phyloP scores from a whole-genome alignment of 345 rosid genomes.

The Erysimum cheiranthoides region DNA sequence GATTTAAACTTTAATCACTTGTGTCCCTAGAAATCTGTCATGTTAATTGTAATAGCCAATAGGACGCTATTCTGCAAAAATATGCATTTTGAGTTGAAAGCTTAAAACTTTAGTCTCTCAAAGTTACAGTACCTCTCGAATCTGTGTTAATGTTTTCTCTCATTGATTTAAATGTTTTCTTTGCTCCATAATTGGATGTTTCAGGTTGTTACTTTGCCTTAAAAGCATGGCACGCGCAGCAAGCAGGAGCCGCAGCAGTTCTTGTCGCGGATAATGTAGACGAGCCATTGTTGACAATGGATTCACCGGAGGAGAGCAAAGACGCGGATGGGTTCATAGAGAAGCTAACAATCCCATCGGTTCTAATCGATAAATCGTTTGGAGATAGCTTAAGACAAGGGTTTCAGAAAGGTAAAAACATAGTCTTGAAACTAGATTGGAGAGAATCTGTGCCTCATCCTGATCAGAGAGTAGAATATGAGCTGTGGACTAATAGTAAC shows the following conservation, averaged over 20 bases:
- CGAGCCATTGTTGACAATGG: constrained; percentile 91
- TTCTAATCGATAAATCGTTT: constrained; percentile 69
- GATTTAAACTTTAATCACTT: constrained; percentile 17
- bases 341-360: constrained; percentile 82
- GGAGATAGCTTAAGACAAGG: constrained; percentile 76
- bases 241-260: constrained; percentile 92
- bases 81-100: neutral
- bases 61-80: neutral
- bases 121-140: neutral
- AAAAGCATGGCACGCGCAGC: constrained; percentile 86
- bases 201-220: constrained; percentile 85
- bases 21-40: neutral
- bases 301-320: constrained; percentile 69
- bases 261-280: constrained; percentile 72
- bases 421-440: constrained; percentile 78
- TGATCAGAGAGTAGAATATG: constrained; percentile 88
- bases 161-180: neutral
- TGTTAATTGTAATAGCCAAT: neutral
- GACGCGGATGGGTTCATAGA: constrained; percentile 71
- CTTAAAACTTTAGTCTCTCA: neutral
- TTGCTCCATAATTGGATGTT: constrained; percentile 2
- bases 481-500: constrained; percentile 95
- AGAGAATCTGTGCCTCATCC: constrained; percentile 96
- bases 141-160: constrained; percentile 24
- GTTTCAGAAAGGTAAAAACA: constrained; percentile 64